Evolutionary conservation across 345 rosid species (phyloP).

Genomic region (Heritiera littoralis): DNA sequence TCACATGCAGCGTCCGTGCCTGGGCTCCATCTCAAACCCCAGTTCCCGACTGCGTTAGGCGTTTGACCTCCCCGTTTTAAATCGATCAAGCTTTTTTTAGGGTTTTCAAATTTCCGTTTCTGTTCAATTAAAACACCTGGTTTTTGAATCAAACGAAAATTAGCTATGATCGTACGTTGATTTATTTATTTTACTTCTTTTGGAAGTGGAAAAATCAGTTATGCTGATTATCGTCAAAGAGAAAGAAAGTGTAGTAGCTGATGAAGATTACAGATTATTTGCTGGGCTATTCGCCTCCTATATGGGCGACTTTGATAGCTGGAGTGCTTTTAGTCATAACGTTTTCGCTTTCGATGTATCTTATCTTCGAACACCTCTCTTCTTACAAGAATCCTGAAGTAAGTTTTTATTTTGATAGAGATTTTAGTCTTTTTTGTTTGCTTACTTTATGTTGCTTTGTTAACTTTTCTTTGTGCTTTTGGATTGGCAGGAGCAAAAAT

Average conservation of each 20-base stretch:
- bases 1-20: constrained; percentile 5
- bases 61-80: not conserved
- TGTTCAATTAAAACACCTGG: not conserved
- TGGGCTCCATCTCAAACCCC: not conserved
- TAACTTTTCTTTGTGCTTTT: not conserved
- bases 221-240: not conserved
- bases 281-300: constrained; percentile 52
- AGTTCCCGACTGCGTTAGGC: not conserved
- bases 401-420: not conserved
- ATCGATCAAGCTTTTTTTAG: not conserved
- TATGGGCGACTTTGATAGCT: constrained; percentile 74
- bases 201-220: not conserved
- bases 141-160: not conserved
- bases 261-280: constrained; percentile 36
- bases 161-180: not conserved
- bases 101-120: not conserved
- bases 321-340: constrained; percentile 56
- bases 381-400: constrained; percentile 99
- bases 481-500: constrained; percentile 80
- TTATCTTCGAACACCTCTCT: constrained; percentile 90
- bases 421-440: not conserved
- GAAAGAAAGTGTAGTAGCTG: constrained; percentile 20
- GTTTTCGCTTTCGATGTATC: constrained; percentile 73
- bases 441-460: not conserved
- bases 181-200: not conserved